These are phyloP conservation scores for Saccharomycopsis guyanensis DNA, from an alignment of 805 yeast species.

Conservation along the genomic window DNA sequence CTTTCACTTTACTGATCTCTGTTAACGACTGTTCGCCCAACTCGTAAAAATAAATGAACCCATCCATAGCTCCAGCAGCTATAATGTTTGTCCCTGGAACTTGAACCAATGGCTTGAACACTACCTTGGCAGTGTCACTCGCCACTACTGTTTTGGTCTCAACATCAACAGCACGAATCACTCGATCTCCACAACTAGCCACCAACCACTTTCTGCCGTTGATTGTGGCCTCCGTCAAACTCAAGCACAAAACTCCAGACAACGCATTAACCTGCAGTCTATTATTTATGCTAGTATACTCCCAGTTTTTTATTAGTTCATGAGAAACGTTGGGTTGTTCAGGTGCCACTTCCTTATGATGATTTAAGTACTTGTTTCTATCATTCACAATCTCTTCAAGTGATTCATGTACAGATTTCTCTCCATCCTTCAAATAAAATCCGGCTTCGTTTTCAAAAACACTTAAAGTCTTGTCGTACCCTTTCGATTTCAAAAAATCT, in stretches of 20 bases:
- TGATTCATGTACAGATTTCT: conserved; percentile 25
- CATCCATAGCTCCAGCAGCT: conserved; percentile 46
- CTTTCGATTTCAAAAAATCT: conserved; percentile 47
- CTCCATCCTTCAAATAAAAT: conserved; percentile 12
- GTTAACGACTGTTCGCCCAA: conserved; percentile 6
- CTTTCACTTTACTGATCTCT: conserved; percentile 23
- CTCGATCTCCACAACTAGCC: conserved; percentile 22
- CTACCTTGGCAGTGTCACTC: conserved; percentile 22
- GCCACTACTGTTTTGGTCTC: conserved; percentile 8
- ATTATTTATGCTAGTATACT: conserved; percentile 3
- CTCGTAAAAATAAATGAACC: conserved; percentile 30
- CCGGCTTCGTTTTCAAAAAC: conserved; percentile 34
- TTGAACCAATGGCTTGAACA: conserved; percentile 31
- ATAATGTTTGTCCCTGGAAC: conserved; percentile 27
- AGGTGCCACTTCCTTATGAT: conserved; percentile 8
- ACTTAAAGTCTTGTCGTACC: conserved; percentile 38
- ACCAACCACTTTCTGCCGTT: conserved; percentile 18
- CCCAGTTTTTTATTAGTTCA: conserved; percentile 11
- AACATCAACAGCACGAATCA: conserved; percentile 21
- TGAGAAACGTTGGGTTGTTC: neutral
- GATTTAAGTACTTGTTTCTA: conserved; percentile 27
- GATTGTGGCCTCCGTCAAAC: conserved; percentile 23
- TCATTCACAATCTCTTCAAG: conserved; percentile 35
- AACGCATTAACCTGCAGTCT: neutral
- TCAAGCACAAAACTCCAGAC: conserved; percentile 22